Evolutionary conservation across 352 stramenopile species (phyloP).

Genomic region (Thraustochytrium sp.): DNA sequence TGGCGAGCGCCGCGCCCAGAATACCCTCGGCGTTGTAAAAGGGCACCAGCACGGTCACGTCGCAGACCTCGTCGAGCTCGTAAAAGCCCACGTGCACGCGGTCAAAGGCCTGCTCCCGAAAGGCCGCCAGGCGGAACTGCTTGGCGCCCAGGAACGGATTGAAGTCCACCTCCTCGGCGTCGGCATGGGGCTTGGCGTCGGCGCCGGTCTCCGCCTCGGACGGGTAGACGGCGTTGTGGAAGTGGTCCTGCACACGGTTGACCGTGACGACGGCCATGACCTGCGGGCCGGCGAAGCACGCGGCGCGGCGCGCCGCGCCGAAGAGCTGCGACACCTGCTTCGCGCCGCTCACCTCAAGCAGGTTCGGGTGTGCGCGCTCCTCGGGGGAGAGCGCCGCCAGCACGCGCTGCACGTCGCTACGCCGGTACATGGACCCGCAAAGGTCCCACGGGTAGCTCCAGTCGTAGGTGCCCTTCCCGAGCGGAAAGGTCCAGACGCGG

Average conservation of each 20-base stretch:
- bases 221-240: constrained; percentile 63
- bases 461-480: constrained; percentile 54
- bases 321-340: constrained; percentile 45
- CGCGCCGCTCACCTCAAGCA: constrained; percentile 61
- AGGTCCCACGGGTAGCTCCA: constrained; percentile 78
- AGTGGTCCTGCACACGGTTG: constrained; percentile 74
- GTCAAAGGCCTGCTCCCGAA: constrained; percentile 58
- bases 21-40: constrained; percentile 46
- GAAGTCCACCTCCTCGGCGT: constrained; percentile 47
- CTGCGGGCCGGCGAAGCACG: constrained; percentile 56
- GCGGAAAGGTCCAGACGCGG: constrained; percentile 56
- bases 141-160: constrained; percentile 47
- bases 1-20: constrained; percentile 45
- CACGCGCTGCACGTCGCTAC: constrained; percentile 50
- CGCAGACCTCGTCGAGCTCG: background rate
- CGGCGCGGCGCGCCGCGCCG: constrained; percentile 48
- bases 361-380: constrained; percentile 61
- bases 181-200: constrained; percentile 31
- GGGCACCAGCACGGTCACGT: constrained; percentile 50
- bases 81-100: constrained; percentile 69
- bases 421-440: constrained; percentile 67
- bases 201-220: background rate
- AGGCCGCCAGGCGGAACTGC: constrained; percentile 59
- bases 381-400: constrained; percentile 50
- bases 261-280: constrained; percentile 71